These are phyloP conservation scores for Ceratocystis huliohia DNA, from an alignment of 2,329 filamentous ascomycete species.

Conservation along the genomic window DNA sequence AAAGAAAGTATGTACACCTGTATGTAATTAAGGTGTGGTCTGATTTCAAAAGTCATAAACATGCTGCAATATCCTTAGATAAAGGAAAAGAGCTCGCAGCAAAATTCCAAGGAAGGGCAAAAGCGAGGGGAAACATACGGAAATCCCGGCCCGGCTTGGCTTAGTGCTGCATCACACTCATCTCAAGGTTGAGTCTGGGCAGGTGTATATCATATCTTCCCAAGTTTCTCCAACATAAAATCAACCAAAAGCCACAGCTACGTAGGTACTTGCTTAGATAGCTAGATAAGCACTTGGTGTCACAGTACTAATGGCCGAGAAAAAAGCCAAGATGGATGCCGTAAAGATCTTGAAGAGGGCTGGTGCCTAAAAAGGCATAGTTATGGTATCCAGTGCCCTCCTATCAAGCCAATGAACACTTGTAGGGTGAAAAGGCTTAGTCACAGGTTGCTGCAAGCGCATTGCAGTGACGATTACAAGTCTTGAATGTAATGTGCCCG, in stretches of 20 bases:
- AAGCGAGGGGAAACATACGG: no score
- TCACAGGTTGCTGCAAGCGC: neutral
- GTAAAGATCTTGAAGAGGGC: neutral
- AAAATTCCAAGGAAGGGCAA: no score
- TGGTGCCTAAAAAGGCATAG: conserved; percentile 1
- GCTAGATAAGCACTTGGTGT: neutral
- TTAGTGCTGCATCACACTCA: no score
- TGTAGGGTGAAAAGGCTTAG: neutral
- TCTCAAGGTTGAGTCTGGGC: no score
- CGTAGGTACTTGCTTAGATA: no score
- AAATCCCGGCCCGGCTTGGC: no score
- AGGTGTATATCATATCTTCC: no score
- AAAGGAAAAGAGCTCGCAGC: neutral
- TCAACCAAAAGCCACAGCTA: no score
- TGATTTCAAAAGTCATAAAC: neutral
- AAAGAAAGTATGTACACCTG: neutral
- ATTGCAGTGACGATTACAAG: neutral
- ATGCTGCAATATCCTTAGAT: neutral
- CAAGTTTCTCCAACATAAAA: no score
- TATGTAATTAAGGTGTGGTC: neutral
- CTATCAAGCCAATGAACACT: neutral
- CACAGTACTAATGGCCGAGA: neutral
- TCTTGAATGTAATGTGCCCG: neutral
- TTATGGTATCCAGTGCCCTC: neutral
- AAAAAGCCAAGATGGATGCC: neutral